Evolutionary conservation across 2,329 filamentous ascomycete species (phyloP).

Genomic region (Xylariaceae sp.): DNA sequence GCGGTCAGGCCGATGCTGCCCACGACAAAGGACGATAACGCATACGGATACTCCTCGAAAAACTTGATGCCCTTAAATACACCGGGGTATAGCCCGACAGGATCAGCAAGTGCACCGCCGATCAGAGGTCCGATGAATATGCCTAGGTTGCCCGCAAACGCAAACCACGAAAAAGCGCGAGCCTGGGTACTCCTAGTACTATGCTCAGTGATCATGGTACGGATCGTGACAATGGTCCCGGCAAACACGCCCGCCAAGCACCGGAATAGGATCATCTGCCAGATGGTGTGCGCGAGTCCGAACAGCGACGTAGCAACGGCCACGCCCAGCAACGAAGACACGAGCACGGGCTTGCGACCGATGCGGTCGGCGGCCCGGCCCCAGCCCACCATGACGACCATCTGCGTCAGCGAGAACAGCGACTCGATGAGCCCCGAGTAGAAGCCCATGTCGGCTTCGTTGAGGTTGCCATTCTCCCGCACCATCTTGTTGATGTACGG

Average conservation of each 20-base stretch:
- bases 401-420: conserved; percentile 76
- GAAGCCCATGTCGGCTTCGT: conserved; percentile 74
- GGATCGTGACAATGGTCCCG: conserved; percentile 74
- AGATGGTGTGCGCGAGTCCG: conserved; percentile 68
- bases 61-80: conserved; percentile 62
- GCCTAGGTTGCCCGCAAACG: conserved; percentile 75
- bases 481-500: conserved; percentile 83
- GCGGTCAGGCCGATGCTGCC: conserved; percentile 59
- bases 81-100: conserved; percentile 65
- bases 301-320: conserved; percentile 67
- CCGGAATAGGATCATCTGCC: conserved; percentile 76
- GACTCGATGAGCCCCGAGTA: conserved; percentile 78
- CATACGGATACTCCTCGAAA: conserved; percentile 69
- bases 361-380: conserved; percentile 69
- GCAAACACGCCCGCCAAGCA: conserved; percentile 76
- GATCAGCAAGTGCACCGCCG: conserved; percentile 72
- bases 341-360: conserved; percentile 75
- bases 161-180: conserved; percentile 76
- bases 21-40: conserved; percentile 65
- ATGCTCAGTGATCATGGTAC: conserved; percentile 78
- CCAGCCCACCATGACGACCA: conserved; percentile 79
- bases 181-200: conserved; percentile 74
- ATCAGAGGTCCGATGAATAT: conserved; percentile 74
- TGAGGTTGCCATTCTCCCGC: conserved; percentile 65
- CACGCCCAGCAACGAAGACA: conserved; percentile 70